Evolutionary conservation across 1,284 basidiomycete species (phyloP), one percentile per base, ranked within the genome.

Genomic region (Schizophyllum amplum): DNA sequence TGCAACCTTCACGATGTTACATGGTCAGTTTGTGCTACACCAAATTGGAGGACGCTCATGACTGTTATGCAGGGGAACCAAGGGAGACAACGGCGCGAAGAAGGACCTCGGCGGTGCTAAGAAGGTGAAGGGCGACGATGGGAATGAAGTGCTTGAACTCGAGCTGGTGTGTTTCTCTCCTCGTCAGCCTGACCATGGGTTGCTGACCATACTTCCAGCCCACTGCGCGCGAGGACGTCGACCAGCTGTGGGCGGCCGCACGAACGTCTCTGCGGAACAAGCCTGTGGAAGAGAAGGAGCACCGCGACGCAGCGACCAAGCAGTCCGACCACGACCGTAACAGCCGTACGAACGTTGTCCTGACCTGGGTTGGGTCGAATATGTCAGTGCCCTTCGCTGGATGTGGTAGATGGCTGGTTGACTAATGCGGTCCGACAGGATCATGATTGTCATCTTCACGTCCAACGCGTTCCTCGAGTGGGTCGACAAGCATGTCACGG

Each of bases 1-100:
- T 94, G 91, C 74, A 92, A 94, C 68, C 67, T 90, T 63, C 92
- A 94, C 72, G 91, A 94, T 68, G 90, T 94, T 55, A 90, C 87
- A 51, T 92, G 90, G 87, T 84, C 72, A 27, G 68, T 59, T 57
- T n/a, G 24, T 24, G 22, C 52, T 59, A 57, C 23, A 20, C 47
- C n/a, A 56, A 57, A 55, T 33, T 49, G 53, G 50, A 4, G 22
- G 22, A 25, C 50, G 33, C 47, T 53, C 48, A 58, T 42, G n/a
- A n/a, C 53, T 17, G 11, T 9, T 50, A 17, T 55, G 15, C 53
- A 77, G 83, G 92, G 92, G 93, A 60, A 94, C 92, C 24, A 94
- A 95, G 68, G 92, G 93, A 58, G 90, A 93, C 73, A 93, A 93
- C 66, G 86, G 90, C 53, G 73, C 90, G 5, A 75, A 83, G 20